phyloP scores from a whole-genome alignment of 106 monocot genomes.

The Iris macrosiphon region DNA sequence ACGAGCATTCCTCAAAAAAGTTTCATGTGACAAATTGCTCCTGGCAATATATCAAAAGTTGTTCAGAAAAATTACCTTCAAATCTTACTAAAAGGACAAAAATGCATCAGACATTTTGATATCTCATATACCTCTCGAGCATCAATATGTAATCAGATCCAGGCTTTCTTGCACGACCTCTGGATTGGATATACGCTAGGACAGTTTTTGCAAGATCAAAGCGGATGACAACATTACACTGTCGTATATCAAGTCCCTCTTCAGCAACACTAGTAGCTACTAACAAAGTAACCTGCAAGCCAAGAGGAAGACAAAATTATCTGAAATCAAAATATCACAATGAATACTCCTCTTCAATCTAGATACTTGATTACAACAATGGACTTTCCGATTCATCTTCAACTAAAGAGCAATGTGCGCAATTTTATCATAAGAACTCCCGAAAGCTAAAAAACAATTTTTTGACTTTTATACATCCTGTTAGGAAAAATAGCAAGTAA shows the following conservation, averaged over 20 bases:
- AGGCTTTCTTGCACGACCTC: slow-evolving; percentile 98
- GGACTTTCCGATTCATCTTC: too few relatives aligned
- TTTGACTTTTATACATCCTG: too few relatives aligned
- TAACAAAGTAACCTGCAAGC: slow-evolving; percentile 72
- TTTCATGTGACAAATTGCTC: slow-evolving; percentile 87
- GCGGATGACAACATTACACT: slow-evolving; percentile 98
- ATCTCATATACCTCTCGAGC: slow-evolving; percentile 70
- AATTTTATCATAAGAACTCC: too few relatives aligned
- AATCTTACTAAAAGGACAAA: too few relatives aligned
- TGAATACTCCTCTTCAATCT: neutral
- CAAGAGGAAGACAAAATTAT: neutral
- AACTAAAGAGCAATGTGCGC: too few relatives aligned
- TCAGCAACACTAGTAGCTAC: slow-evolving; percentile 99
- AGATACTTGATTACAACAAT: too few relatives aligned
- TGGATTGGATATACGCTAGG: slow-evolving; percentile 97
- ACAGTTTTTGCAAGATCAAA: slow-evolving; percentile 99
- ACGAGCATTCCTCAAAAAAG: slow-evolving; percentile 92
- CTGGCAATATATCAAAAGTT: slow-evolving; percentile 30
- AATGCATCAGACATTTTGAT: neutral
- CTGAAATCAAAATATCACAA: neutral
- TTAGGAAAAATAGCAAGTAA: too few relatives aligned
- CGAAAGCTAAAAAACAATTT: too few relatives aligned
- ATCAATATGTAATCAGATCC: slow-evolving; percentile 99
- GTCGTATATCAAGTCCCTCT: slow-evolving; percentile 99
- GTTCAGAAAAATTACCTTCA: neutral